Evolutionary conservation across 345 rosid genomes (phyloP).

Genomic region (Camelina sativa): DNA sequence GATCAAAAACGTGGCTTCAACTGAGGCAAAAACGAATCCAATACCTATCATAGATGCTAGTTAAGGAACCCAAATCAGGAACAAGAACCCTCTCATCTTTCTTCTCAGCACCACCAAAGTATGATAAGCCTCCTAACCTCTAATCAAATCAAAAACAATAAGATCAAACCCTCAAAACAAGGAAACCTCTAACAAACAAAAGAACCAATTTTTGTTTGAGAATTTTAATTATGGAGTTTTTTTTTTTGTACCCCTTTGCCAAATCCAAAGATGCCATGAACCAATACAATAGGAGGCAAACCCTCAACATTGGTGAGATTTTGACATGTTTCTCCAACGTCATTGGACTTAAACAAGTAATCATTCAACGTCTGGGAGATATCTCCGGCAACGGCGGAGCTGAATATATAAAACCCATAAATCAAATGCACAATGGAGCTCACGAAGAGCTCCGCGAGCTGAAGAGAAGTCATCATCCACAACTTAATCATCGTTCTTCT

Average conservation of each 20-base stretch:
- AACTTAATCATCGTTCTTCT: slow-evolving; percentile 59
- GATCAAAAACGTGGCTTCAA: slow-evolving; percentile 12
- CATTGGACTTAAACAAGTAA: slow-evolving; percentile 59
- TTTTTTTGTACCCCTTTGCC: slow-evolving; percentile 77
- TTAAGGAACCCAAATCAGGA: slow-evolving; percentile 97
- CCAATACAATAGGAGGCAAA: slow-evolving; percentile 88
- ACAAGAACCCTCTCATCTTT: slow-evolving; percentile 94
- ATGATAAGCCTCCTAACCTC: slow-evolving; percentile 90
- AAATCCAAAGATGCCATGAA: slow-evolving; percentile 99
- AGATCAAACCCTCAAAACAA: slow-evolving; percentile 30
- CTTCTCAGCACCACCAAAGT: slow-evolving; percentile 98
- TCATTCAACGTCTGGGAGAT: slow-evolving; percentile 60
- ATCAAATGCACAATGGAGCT: slow-evolving; percentile 80
- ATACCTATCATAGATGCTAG: slow-evolving; percentile 91
- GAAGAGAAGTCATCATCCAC: slow-evolving; percentile 68
- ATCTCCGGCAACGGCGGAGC: slow-evolving; percentile 92
- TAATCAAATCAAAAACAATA: slow-evolving; percentile 40
- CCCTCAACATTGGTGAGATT: slow-evolving; percentile 41
- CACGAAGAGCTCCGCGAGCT: slow-evolving; percentile 77
- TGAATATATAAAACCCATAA: slow-evolving; percentile 84
- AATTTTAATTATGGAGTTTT: too few relatives aligned
- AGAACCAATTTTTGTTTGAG: neutral
- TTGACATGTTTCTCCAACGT: slow-evolving; percentile 41
- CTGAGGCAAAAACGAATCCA: neutral
- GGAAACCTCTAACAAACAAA: slow-evolving; percentile 11